Base-by-base conservation (phyloP, 202 grass and related monocot genomes). In the Panicum virgatum region DNA sequence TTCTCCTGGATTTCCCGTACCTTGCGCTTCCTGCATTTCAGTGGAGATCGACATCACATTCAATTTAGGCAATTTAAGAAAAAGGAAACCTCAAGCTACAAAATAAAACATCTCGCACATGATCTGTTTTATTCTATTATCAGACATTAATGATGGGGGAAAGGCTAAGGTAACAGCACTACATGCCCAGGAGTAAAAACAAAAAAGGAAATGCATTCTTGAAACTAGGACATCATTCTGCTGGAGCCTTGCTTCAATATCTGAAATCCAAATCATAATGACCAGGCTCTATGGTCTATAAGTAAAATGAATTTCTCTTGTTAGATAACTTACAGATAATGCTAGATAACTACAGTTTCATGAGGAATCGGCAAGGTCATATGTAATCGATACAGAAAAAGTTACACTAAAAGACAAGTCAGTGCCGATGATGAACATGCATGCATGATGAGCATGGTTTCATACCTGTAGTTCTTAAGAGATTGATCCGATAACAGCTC, bases 401-500 rank as follows among this genome's bases (percentile, higher is more conserved):
- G 5, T 27, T 73, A 60, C 12, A 57, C 9, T 2, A 68, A 51
- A 67, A 54, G 39, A 22, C 43, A 84, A 56, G 50, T 9, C 20
- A 25, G 9, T 36, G 52, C 14, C 11, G 79, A 52, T 47, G 58
- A 78, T 77, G 60, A 51, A 64, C 22, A 60, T 62, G 57, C 9
- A 69, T 81, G 30, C 34, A 68, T 18, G 51, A 81, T 30, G 19
- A n/a, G 75, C 76, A 73, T n/a, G n/a, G n/a, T n/a, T n/a, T n/a
- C n/a, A n/a, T 95, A 98, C 92, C 88, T 88, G 56, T 98, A 98
- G 78, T 78, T 80, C 80, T 90, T 95, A 69, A 90, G 88, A 72
- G 46, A 56, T 84, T 78, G 66, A 78, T 95, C 92, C 14, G 88
- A 82, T 47, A 90, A 74, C 12, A 86, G 32, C 80, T 98, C 90